phyloP scores from a whole-genome alignment of 2,329 filamentous ascomycete species.

The Diaporthe eres region DNA sequence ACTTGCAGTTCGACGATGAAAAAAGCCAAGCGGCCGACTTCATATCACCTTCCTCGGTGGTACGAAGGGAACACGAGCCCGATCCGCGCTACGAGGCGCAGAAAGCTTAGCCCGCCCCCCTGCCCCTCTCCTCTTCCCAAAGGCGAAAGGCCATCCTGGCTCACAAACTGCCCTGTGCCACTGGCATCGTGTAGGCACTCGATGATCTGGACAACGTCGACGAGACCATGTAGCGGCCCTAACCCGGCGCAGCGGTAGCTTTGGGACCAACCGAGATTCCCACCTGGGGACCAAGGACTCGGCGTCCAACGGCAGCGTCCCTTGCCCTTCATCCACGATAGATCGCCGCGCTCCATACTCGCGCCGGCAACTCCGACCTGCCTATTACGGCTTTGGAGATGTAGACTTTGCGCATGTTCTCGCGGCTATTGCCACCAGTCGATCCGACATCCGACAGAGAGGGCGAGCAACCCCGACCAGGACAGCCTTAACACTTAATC shows the following conservation, averaged over 20 bases:
- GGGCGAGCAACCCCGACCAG: neutral
- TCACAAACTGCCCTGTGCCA: neutral
- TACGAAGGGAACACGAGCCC: constrained; percentile 10
- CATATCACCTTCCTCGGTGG: neutral
- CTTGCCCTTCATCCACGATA: neutral
- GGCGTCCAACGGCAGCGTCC: neutral
- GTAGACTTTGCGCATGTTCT: neutral
- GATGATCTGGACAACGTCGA: neutral
- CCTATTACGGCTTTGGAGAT: constrained; percentile 1
- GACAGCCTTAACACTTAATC: neutral
- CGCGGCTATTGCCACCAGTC: constrained; percentile 3
- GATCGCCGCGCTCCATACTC: constrained; percentile 6
- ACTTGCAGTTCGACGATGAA: neutral
- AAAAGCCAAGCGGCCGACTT: neutral
- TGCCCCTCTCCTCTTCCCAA: neutral
- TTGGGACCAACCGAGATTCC: neutral
- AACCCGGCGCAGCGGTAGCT: constrained; percentile 4
- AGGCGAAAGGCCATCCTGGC: neutral
- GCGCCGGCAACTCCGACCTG: constrained; percentile 14
- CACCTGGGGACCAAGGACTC: constrained; percentile 2
- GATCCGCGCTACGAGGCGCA: neutral
- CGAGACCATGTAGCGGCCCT: neutral
- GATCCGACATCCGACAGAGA: neutral
- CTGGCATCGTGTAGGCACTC: neutral
- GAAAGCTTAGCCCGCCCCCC: neutral